Conservation (phyloP, 306 rosid genomes). For the Dalbergia cultrata region DNA sequence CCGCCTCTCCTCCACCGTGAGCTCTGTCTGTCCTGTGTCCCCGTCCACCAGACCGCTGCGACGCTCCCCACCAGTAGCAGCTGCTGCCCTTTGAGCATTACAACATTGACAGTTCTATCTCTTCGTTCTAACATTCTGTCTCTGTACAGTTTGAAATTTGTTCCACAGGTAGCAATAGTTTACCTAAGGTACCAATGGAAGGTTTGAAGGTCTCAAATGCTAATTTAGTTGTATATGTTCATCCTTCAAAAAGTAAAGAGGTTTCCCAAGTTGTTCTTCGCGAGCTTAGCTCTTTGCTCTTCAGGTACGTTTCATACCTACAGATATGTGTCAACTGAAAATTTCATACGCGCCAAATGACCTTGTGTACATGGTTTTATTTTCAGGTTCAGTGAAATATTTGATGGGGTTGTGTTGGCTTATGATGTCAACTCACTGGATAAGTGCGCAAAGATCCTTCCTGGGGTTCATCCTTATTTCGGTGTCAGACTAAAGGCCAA, state of each 20-base stretch:
- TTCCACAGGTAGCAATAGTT: background rate
- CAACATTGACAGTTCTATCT: no score
- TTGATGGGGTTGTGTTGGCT: slow-evolving; percentile 86
- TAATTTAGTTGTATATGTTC: slow-evolving; percentile 61
- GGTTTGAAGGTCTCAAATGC: slow-evolving; percentile 79
- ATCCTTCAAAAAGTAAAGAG: slow-evolving; percentile 67
- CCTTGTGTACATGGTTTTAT: background rate
- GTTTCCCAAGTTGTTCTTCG: slow-evolving; percentile 68
- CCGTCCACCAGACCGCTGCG: no score
- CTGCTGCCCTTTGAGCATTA: no score
- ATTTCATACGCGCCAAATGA: no score
- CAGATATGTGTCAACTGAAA: no score
- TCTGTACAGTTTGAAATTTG: background rate
- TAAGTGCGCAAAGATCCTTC: slow-evolving; percentile 57
- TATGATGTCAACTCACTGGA: slow-evolving; percentile 66
- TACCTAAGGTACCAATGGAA: slow-evolving; percentile 58
- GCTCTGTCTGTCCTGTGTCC: no score
- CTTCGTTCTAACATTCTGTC: no score
- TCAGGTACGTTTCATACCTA: slow-evolving; percentile 51
- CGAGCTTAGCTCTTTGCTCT: slow-evolving; percentile 76
- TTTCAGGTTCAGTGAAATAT: slow-evolving; percentile 66
- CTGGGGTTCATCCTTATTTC: slow-evolving; percentile 70
- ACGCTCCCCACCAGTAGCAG: no score
- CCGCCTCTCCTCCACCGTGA: no score
- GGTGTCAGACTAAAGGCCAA: slow-evolving; percentile 64